Conservation (phyloP, 345 rosid species). For the Ceriops decandra region DNA sequence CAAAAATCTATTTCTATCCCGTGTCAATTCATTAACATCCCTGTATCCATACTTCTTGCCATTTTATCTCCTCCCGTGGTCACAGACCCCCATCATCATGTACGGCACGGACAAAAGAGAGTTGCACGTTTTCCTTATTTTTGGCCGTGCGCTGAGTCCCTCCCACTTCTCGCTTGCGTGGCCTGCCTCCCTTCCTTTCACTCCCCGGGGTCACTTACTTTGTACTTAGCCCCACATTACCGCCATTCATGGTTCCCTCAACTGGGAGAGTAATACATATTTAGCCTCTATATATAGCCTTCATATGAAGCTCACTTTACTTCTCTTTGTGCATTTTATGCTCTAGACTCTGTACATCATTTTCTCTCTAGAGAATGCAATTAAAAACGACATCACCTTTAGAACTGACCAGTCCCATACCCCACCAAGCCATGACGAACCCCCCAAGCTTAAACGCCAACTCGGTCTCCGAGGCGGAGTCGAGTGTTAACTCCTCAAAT, state of each 20-base stretch:
- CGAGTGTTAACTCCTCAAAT: slow-evolving; percentile 11
- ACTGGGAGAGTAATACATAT: neutral
- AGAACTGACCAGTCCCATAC: neutral
- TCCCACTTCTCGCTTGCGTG: neutral
- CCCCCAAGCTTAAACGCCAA: neutral
- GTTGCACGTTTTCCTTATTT: slow-evolving; percentile 12
- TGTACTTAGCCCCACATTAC: neutral
- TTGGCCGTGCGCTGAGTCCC: too few relatives aligned
- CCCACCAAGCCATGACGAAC: slow-evolving; percentile 5
- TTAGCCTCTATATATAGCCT: neutral
- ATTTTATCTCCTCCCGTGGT: too few relatives aligned
- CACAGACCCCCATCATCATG: too few relatives aligned
- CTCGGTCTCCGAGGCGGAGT: slow-evolving; percentile 11
- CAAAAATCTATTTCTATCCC: too few relatives aligned
- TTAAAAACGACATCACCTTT: too few relatives aligned
- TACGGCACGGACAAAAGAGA: neutral
- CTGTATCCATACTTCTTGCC: too few relatives aligned
- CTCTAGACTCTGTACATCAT: neutral
- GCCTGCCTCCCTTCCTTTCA: neutral
- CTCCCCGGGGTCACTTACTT: neutral
- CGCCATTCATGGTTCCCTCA: neutral
- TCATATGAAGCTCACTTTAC: neutral
- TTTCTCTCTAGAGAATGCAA: too few relatives aligned
- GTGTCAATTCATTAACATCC: too few relatives aligned
- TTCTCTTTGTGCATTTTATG: neutral